phyloP scores from a whole-genome alignment of 1,284 basidiomycete genomes.

The Moesziomyces sp. region DNA sequence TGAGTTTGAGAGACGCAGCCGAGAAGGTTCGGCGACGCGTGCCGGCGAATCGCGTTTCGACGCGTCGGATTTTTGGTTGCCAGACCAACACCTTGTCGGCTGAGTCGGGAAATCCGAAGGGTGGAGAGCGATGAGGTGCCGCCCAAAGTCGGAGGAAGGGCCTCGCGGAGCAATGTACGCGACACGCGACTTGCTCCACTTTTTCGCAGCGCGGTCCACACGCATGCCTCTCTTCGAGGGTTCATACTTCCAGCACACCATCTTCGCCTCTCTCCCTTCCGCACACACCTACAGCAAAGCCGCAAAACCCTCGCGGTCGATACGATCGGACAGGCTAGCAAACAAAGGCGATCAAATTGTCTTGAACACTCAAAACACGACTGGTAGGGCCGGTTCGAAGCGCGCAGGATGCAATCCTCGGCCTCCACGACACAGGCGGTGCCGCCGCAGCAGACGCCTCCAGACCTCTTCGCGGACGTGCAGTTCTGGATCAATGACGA shows the following conservation, averaged over 20 bases:
- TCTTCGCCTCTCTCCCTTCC: not conserved
- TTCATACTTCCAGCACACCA: not conserved
- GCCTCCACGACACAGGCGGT: not conserved
- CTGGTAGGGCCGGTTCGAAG: not conserved
- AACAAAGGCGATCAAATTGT: too few species aligned
- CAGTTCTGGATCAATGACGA: constrained; percentile 47
- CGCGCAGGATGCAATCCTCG: constrained; percentile 12
- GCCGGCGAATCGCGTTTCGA: not conserved
- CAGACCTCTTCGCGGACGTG: constrained; percentile 33
- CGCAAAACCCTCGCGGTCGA: too few species aligned
- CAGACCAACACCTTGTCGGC: constrained; percentile 7
- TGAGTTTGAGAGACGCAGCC: not conserved
- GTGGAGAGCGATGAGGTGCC: not conserved
- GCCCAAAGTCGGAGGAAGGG: too few species aligned
- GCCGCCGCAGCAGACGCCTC: constrained; percentile 2
- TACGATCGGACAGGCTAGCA: too few species aligned
- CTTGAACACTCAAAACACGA: not conserved
- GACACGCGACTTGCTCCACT: constrained; percentile 1
- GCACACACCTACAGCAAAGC: not conserved
- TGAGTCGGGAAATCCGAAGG: not conserved
- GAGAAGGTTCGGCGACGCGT: not conserved
- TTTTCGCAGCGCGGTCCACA: not conserved
- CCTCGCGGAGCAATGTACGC: constrained; percentile 3
- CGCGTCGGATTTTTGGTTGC: not conserved
- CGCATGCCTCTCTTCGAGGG: not conserved